phyloP scores from a whole-genome alignment of 2,329 filamentous ascomycete genomes.

The Exophiala xenobiotica region DNA sequence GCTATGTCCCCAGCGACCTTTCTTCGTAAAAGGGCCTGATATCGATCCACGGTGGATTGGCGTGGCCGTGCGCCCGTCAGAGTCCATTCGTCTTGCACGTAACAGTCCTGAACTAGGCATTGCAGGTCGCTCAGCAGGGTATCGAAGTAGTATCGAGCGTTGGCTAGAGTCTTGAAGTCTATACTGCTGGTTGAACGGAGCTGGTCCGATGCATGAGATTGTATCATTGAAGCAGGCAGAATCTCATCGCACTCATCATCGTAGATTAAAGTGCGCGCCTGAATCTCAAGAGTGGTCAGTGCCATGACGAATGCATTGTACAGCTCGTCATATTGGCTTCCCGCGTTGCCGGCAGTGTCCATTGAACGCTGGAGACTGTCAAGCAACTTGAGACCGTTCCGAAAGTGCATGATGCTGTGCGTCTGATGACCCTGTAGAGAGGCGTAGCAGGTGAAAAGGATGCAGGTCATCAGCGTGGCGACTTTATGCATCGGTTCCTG shows the following conservation, averaged over 20 bases:
- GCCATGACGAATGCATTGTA: slow-evolving; percentile 7
- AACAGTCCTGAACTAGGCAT: slow-evolving; percentile 1
- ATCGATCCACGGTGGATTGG: slow-evolving; percentile 4
- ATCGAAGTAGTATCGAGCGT: slow-evolving; percentile 8
- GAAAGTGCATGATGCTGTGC: slow-evolving; percentile 13
- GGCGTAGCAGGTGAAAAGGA: slow-evolving; percentile 12
- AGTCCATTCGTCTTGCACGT: slow-evolving; percentile 3
- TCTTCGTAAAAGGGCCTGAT: not conserved
- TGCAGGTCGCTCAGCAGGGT: slow-evolving; percentile 9
- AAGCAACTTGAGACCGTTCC: slow-evolving; percentile 7
- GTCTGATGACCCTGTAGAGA: slow-evolving; percentile 12
- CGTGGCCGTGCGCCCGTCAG: not conserved
- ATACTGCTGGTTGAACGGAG: not conserved
- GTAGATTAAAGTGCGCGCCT: slow-evolving; percentile 10
- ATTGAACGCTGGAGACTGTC: slow-evolving; percentile 1
- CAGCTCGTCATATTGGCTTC: slow-evolving; percentile 3
- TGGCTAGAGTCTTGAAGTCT: not conserved
- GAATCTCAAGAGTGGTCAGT: slow-evolving; percentile 7
- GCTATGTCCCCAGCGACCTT: not conserved
- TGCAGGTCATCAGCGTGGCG: slow-evolving; percentile 5
- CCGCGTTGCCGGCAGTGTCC: not conserved
- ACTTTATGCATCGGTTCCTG: slow-evolving; percentile 3
- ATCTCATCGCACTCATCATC: no score
- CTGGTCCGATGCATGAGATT: not conserved
- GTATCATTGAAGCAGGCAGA: slow-evolving; percentile 1